phyloP scores from a whole-genome alignment of 2,329 filamentous ascomycete species.

The Pseudogymnoascus sp. region DNA sequence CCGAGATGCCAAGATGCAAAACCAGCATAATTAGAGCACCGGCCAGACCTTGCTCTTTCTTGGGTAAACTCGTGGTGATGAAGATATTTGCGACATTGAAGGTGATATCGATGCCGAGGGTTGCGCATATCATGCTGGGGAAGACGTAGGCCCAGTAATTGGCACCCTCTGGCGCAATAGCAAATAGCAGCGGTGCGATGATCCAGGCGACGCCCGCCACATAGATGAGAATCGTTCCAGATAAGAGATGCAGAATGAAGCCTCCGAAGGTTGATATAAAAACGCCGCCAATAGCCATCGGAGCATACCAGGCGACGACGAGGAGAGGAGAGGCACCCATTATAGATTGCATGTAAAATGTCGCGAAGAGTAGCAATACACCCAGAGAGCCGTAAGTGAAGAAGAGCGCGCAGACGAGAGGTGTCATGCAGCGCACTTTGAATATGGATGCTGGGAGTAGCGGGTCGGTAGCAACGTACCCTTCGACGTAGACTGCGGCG shows the following conservation, averaged over 20 bases:
- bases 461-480: conserved; percentile 59
- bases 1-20: conserved; percentile 62
- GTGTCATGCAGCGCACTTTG: conserved; percentile 57
- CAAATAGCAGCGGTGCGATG: conserved; percentile 44
- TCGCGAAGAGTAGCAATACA: conserved; percentile 61
- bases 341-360: conserved; percentile 51
- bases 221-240: conserved; percentile 44
- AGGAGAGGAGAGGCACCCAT: conserved; percentile 46
- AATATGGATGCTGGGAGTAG: conserved; percentile 65
- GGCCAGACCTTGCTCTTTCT: conserved; percentile 59
- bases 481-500: conserved; percentile 61
- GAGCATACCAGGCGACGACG: conserved; percentile 53
- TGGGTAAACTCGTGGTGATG: conserved; percentile 63
- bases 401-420: conserved; percentile 51
- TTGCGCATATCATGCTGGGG: conserved; percentile 59
- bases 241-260: conserved; percentile 45
- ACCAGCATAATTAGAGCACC: conserved; percentile 64
- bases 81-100: conserved; percentile 72
- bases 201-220: conserved; percentile 45
- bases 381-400: conserved; percentile 62
- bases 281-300: conserved; percentile 60
- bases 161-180: conserved; percentile 36
- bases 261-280: conserved; percentile 55
- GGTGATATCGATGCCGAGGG: conserved; percentile 65
- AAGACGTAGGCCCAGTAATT: conserved; percentile 63